These are phyloP conservation scores for Colletotrichum gloeosporioides DNA, from an alignment of 2,329 filamentous ascomycete genomes.

Conservation along the genomic window DNA sequence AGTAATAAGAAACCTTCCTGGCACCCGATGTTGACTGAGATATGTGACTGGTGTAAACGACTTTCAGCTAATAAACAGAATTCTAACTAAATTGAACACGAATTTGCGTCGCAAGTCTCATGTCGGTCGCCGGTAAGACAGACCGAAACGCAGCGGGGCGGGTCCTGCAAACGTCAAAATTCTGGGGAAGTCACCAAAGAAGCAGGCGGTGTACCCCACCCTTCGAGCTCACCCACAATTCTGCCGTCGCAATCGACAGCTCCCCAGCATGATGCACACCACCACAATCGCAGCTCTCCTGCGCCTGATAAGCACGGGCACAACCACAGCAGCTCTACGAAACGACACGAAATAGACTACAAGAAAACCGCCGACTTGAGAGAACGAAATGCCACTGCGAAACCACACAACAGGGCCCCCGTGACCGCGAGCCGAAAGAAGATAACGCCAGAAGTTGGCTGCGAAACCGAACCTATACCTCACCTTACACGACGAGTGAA, in stretches of 20 bases:
- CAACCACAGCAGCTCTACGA: neutral
- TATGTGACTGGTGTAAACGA: neutral
- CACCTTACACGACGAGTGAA: constrained; percentile 1
- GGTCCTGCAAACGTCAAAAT: neutral
- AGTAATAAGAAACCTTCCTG: neutral
- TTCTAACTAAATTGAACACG: neutral
- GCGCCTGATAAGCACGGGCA: neutral
- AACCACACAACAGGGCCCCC: neutral
- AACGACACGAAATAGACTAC: neutral
- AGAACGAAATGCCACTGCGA: constrained; percentile 12
- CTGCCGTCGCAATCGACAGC: constrained; percentile 8
- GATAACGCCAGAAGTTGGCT: neutral
- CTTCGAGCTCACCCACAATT: constrained; percentile 6
- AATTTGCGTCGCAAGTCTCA: neutral
- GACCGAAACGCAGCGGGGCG: neutral
- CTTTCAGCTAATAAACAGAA: neutral
- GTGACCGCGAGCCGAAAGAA: constrained; percentile 4
- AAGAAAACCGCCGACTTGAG: neutral
- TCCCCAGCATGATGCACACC: constrained; percentile 4
- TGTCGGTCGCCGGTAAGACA: neutral
- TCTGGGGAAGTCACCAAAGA: neutral
- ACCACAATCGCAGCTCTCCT: neutral
- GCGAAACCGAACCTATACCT: neutral
- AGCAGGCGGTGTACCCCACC: neutral
- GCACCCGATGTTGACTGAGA: neutral